phyloP scores from a whole-genome alignment of 2,329 filamentous ascomycete species.

The Aspergillus ochraceoroseus region DNA sequence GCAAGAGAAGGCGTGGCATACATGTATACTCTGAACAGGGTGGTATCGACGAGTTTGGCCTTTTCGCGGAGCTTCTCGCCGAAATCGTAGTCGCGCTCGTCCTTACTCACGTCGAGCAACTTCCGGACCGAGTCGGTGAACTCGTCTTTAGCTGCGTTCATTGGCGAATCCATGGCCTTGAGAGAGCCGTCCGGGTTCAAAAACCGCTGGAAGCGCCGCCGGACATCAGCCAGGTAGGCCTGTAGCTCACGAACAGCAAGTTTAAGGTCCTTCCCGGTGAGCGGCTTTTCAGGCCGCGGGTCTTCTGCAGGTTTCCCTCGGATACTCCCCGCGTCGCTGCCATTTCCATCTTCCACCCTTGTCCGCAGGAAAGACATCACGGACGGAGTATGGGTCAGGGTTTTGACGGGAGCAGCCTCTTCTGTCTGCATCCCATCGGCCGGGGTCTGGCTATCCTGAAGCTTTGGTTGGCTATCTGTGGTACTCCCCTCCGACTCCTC shows the following conservation, averaged over 20 bases:
- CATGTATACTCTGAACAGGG: conserved; percentile 93
- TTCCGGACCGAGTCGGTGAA: conserved; percentile 45
- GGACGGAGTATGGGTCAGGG: conserved; percentile 35
- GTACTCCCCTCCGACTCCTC: conserved; percentile 35
- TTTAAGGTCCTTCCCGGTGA: conserved; percentile 75
- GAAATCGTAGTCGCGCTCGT: conserved; percentile 54
- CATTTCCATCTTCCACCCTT: conserved; percentile 36
- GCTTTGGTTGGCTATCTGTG: conserved; percentile 23
- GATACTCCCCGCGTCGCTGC: conserved; percentile 40
- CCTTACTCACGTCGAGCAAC: conserved; percentile 46
- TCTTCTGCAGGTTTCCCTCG: conserved; percentile 33
- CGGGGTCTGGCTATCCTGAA: conserved; percentile 27
- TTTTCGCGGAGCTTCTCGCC: conserved; percentile 67
- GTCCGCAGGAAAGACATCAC: conserved; percentile 37
- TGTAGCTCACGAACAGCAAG: conserved; percentile 77
- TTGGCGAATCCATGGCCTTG: conserved; percentile 32
- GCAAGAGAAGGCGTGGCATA: conserved; percentile 79
- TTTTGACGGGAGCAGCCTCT: conserved; percentile 23
- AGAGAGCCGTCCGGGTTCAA: conserved; percentile 55
- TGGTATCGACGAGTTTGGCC: conserved; percentile 85
- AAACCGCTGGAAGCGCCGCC: conserved; percentile 59
- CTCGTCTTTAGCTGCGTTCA: conserved; percentile 35
- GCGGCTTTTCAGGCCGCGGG: conserved; percentile 25
- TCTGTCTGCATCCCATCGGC: conserved; percentile 28
- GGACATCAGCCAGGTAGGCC: conserved; percentile 81